A percentile compares a stretch with the other conserved stretches of the same genome.
These are phyloP conservation scores for Micractinium sp. DNA, from an alignment of 139 green algal species.

Conservation along the genomic window DNA sequence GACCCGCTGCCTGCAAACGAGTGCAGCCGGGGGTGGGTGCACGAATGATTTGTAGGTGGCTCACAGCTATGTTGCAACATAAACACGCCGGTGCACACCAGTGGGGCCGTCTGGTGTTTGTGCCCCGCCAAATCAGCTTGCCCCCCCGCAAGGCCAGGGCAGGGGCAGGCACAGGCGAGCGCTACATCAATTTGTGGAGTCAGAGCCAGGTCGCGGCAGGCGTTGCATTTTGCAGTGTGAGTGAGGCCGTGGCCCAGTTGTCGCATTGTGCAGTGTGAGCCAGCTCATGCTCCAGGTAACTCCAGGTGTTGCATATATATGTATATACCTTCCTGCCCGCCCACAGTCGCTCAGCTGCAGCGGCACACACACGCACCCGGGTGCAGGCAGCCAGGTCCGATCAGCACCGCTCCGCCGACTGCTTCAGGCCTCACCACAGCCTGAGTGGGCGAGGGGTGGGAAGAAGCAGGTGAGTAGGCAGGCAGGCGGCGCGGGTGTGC, in stretches of 20 bases:
- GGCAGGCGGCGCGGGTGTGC: too few relatives aligned
- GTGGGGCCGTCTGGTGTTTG: background rate
- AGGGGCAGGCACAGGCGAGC: background rate
- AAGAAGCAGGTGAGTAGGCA: too few relatives aligned
- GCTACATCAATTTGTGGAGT: too few relatives aligned
- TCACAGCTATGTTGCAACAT: too few relatives aligned
- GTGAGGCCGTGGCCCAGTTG: too few relatives aligned
- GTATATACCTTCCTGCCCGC: background rate
- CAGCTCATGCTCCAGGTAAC: background rate
- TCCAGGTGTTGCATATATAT: background rate
- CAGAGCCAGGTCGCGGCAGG: background rate
- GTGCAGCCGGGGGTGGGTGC: background rate
- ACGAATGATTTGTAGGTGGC: background rate
- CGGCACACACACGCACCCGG: background rate
- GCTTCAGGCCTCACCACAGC: background rate
- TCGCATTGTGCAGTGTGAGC: background rate
- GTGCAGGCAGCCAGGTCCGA: background rate
- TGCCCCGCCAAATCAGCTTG: background rate
- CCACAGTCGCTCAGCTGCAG: background rate
- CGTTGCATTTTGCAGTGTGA: too few relatives aligned
- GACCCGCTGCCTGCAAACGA: background rate
- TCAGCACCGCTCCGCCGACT: background rate
- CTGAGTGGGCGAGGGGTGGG: background rate
- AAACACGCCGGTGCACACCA: too few relatives aligned
- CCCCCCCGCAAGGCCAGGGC: too few relatives aligned